Evolutionary conservation across 305 asterid species (phyloP).

Genomic region (Fraxinus sp.): DNA sequence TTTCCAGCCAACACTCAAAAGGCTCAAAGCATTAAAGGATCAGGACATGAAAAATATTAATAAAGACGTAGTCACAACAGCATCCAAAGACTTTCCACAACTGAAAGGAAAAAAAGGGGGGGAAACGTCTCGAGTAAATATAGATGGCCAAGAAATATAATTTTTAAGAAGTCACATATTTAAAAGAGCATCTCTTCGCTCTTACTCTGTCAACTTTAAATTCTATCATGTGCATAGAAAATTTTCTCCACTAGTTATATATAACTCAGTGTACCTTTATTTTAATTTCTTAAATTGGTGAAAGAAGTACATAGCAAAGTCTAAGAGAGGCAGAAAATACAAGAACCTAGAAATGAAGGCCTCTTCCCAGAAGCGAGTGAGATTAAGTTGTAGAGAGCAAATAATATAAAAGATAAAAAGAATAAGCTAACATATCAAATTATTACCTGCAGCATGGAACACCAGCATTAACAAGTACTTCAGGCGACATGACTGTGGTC

Average conservation of each 20-base stretch:
- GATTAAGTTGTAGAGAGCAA: conserved; percentile 18
- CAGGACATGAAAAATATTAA: neutral
- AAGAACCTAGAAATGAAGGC: conserved; percentile 1
- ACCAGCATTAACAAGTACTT: conserved; percentile 89
- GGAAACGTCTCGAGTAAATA: neutral
- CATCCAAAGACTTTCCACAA: neutral
- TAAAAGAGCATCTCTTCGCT: neutral
- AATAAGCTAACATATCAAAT: conserved; percentile 28
- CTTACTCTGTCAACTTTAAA: neutral
- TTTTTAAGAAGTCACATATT: neutral
- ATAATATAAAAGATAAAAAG: neutral
- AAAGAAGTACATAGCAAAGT: neutral
- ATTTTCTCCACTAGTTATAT: neutral
- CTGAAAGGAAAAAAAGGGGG: neutral
- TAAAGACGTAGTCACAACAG: neutral
- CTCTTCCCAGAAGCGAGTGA: conserved; percentile 5
- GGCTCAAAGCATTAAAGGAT: conserved; percentile 1
- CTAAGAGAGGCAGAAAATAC: neutral
- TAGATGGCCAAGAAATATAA: conserved; percentile 2
- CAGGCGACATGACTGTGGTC: conserved; percentile 99
- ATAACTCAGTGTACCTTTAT: neutral
- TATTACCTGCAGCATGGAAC: conserved; percentile 99
- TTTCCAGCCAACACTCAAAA: conserved; percentile 18
- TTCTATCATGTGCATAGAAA: neutral
- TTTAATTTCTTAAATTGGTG: neutral